Conservation (phyloP, 2,329 filamentous ascomycete genomes). For the Bipolaris bicolor region DNA sequence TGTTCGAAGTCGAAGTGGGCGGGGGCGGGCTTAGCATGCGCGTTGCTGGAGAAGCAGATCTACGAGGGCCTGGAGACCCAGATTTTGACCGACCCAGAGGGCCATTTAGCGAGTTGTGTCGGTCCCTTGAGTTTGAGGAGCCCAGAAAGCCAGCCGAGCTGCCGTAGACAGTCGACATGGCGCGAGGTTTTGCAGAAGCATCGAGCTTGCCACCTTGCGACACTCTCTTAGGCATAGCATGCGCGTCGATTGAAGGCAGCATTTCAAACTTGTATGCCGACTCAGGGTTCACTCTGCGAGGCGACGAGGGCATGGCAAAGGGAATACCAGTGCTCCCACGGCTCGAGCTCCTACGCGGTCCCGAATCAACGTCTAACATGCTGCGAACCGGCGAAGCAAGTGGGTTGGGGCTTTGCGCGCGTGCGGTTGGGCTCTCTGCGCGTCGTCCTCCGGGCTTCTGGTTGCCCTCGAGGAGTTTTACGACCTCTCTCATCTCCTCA, state of each 20-base stretch:
- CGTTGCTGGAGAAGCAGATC: conserved; percentile 48
- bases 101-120: conserved; percentile 50
- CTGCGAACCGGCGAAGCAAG: conserved; percentile 62
- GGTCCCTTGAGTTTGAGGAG: conserved; percentile 35
- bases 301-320: conserved; percentile 40
- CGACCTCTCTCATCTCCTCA: conserved; percentile 76
- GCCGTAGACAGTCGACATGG: conserved; percentile 55
- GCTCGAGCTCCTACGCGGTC: conserved; percentile 42
- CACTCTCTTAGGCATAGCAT: conserved; percentile 51
- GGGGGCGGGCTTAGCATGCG: conserved; percentile 56
- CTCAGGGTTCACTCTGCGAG: conserved; percentile 48
- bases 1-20: conserved; percentile 48
- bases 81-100: conserved; percentile 47
- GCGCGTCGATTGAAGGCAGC: conserved; percentile 53
- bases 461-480: conserved; percentile 68
- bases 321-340: conserved; percentile 39
- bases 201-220: conserved; percentile 52
- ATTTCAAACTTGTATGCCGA: conserved; percentile 54
- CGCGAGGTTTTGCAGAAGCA: conserved; percentile 42
- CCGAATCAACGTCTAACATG: conserved; percentile 48
- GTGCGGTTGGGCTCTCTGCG: conserved; percentile 50
- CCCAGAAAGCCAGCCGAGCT: conserved; percentile 31
- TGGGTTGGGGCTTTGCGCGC: conserved; percentile 61
- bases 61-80: conserved; percentile 47
- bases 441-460: conserved; percentile 29